Evolutionary conservation across 805 yeast genomes (phyloP).

Genomic region (Nakazawaea wyomingensis): DNA sequence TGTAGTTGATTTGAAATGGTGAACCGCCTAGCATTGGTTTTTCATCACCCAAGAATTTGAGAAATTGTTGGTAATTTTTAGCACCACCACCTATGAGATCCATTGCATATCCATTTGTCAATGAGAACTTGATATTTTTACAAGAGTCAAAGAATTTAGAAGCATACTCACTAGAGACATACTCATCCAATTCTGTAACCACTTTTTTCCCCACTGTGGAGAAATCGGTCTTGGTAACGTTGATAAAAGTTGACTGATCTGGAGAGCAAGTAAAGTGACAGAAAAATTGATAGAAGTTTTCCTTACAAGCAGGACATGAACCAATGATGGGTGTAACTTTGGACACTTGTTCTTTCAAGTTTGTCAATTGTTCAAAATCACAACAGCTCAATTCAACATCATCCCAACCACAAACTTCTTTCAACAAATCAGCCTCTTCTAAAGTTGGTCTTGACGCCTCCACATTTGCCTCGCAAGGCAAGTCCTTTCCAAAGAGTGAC

Average conservation of each 20-base stretch:
- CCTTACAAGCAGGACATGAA: conserved; percentile 90
- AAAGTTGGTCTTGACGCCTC: conserved; percentile 42
- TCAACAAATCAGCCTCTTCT: conserved; percentile 40
- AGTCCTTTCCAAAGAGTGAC: conserved; percentile 66
- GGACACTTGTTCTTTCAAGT: conserved; percentile 54
- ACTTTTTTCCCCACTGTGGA: conserved; percentile 47
- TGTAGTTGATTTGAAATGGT: conserved; percentile 86
- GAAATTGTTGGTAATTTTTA: conserved; percentile 57
- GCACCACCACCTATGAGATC: conserved; percentile 99
- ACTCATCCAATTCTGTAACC: conserved; percentile 68
- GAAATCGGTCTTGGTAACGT: conserved; percentile 49
- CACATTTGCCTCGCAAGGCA: conserved; percentile 70
- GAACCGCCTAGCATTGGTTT: conserved; percentile 93
- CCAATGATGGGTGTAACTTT: conserved; percentile 78
- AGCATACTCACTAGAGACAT: conserved; percentile 57
- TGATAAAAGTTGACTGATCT: conserved; percentile 67
- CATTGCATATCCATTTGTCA: conserved; percentile 95
- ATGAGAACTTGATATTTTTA: conserved; percentile 83
- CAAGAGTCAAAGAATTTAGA: conserved; percentile 72
- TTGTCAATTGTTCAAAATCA: conserved; percentile 51
- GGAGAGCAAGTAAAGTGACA: conserved; percentile 91
- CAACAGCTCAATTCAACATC: conserved; percentile 59
- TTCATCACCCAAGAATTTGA: conserved; percentile 90
- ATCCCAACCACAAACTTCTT: conserved; percentile 71
- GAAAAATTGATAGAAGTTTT: conserved; percentile 78